phyloP scores from a whole-genome alignment of 768 basidiomycete species.

The Atractiella rhizophila region DNA sequence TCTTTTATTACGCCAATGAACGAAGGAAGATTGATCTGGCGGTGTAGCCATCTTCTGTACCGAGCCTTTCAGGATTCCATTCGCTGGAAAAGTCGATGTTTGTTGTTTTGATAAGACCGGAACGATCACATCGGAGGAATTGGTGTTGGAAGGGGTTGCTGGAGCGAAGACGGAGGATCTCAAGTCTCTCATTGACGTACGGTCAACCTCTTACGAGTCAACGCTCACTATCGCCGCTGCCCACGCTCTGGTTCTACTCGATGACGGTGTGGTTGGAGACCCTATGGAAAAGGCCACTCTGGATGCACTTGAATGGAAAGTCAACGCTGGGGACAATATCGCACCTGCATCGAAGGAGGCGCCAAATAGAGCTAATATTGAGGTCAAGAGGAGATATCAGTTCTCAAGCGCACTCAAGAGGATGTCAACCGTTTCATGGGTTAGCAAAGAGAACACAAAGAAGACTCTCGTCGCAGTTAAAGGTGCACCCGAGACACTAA shows the following conservation, averaged over 20 bases:
- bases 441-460: conserved; percentile 6
- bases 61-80: conserved; percentile 93
- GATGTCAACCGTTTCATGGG: conserved; percentile 62
- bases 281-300: conserved; percentile 98
- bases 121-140: conserved; percentile 84
- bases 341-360: conserved; percentile 29
- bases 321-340: conserved; percentile 29
- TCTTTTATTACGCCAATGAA: background rate
- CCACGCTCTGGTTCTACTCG: conserved; percentile 76
- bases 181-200: conserved; percentile 47
- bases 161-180: conserved; percentile 51
- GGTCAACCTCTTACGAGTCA: conserved; percentile 48
- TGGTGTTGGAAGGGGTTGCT: conserved; percentile 78
- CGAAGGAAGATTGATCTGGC: background rate
- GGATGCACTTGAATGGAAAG: conserved; percentile 66
- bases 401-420: conserved; percentile 93
- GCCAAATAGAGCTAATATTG: conserved; percentile 26
- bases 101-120: conserved; percentile 99
- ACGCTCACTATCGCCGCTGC: conserved; percentile 73
- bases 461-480: conserved; percentile 39
- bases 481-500: conserved; percentile 93
- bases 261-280: conserved; percentile 83
- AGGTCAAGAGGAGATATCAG: conserved; percentile 75
- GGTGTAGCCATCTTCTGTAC: conserved; percentile 82
- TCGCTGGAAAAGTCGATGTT: conserved; percentile 80